These are phyloP conservation scores for Zanthoxylum bungeanum DNA, from an alignment of 345 rosid species.

Conservation along the genomic window DNA sequence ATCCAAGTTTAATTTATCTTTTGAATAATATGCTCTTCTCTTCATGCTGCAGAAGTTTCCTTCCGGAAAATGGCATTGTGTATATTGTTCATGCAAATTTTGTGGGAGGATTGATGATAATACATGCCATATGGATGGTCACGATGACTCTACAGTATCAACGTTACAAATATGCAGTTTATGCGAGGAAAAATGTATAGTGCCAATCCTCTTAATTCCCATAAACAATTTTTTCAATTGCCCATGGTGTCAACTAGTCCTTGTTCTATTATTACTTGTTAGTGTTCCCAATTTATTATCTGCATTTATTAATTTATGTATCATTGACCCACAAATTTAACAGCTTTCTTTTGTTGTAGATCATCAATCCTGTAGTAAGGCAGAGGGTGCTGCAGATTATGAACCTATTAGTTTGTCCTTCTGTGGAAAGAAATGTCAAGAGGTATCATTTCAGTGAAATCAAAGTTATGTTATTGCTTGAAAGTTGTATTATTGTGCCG, in stretches of 20 bases:
- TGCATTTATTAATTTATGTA: slow-evolving; percentile 12
- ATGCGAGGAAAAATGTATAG: slow-evolving; percentile 86
- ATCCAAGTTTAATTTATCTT: background rate
- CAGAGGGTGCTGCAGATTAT: slow-evolving; percentile 29
- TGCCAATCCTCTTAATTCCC: slow-evolving; percentile 11
- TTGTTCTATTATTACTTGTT: background rate
- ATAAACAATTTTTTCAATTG: background rate
- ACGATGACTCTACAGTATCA: slow-evolving; percentile 20
- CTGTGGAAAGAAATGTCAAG: slow-evolving; percentile 80
- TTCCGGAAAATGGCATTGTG: slow-evolving; percentile 84
- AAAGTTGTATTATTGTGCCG: background rate
- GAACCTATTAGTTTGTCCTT: slow-evolving; percentile 35
- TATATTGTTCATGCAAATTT: slow-evolving; percentile 83
- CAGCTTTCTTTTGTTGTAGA: slow-evolving; percentile 43
- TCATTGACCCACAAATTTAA: slow-evolving; percentile 17
- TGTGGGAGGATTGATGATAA: slow-evolving; percentile 52
- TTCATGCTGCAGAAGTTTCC: slow-evolving; percentile 64
- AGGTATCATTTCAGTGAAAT: slow-evolving; percentile 45
- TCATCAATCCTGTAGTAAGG: slow-evolving; percentile 60
- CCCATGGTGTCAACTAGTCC: background rate
- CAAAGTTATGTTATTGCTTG: background rate
- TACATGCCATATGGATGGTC: slow-evolving; percentile 23
- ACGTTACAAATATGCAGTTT: slow-evolving; percentile 45
- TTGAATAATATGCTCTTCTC: slow-evolving; percentile 9
- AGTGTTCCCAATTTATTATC: slow-evolving; percentile 7